These are phyloP conservation scores for Athelia sp. DNA, from an alignment of 1,284 basidiomycete genomes.

Conservation along the genomic window DNA sequence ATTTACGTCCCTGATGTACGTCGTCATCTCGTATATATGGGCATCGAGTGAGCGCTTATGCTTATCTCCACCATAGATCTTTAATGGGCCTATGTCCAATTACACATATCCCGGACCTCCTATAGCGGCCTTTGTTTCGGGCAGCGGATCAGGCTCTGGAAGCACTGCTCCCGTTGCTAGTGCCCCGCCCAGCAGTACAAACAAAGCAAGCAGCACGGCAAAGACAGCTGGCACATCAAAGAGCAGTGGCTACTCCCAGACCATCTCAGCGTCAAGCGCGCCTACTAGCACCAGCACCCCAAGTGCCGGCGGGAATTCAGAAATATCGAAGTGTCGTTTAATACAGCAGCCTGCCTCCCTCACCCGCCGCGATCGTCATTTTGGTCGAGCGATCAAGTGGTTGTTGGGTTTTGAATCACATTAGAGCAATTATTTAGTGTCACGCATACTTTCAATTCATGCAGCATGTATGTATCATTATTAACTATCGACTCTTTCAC, in stretches of 20 bases:
- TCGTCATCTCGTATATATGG: not conserved
- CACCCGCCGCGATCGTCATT: not conserved
- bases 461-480: too few species aligned
- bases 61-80: slow-evolving; percentile 23
- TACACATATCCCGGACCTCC: slow-evolving; percentile 37
- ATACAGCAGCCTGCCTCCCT: not conserved
- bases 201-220: too few species aligned
- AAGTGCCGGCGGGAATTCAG: not conserved
- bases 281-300: not conserved
- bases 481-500: too few species aligned
- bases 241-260: too few species aligned
- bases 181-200: slow-evolving; percentile 26
- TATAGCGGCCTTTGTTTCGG: slow-evolving; percentile 21
- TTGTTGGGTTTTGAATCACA: not conserved
- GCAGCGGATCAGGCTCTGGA: not conserved
- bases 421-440: too few species aligned
- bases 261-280: not conserved
- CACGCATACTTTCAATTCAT: too few species aligned
- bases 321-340: not conserved
- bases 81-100: slow-evolving; percentile 19
- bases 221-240: not conserved
- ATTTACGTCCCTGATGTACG: slow-evolving; percentile 45
- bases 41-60: not conserved
- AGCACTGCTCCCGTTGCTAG: slow-evolving; percentile 21
- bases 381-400: not conserved